Evolutionary conservation across 1,284 basidiomycete species (phyloP).

Genomic region (Leccinum angustisporum): DNA sequence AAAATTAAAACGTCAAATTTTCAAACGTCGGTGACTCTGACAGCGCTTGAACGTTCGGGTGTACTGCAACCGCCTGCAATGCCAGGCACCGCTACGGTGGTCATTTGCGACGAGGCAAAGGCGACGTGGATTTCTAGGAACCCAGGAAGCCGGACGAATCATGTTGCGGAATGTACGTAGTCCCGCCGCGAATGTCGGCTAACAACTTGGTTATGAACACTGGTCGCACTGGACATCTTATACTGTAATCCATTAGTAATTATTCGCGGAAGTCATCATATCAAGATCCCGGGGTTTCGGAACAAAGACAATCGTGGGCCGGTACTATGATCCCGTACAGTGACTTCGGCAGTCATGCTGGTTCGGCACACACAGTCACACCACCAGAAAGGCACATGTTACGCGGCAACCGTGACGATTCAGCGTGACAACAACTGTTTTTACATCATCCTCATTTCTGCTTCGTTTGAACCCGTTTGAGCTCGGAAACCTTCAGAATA

Average conservation of each 20-base stretch:
- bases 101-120: slow-evolving; percentile 19
- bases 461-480: too few relatives aligned
- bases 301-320: neutral
- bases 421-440: too few relatives aligned
- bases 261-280: neutral
- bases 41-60: neutral
- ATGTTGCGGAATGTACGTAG: slow-evolving; percentile 2
- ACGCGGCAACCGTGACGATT: too few relatives aligned
- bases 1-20: neutral
- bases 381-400: too few relatives aligned
- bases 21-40: slow-evolving; percentile 8
- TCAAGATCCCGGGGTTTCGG: neutral
- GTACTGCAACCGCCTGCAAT: slow-evolving; percentile 16
- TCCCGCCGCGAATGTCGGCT: neutral
- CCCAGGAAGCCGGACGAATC: neutral
- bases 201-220: neutral
- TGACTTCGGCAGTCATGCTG: too few relatives aligned
- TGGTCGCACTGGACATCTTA: neutral
- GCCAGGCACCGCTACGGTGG: slow-evolving; percentile 13
- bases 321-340: neutral
- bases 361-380: too few relatives aligned
- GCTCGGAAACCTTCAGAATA: too few relatives aligned
- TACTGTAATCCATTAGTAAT: neutral
- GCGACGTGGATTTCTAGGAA: slow-evolving; percentile 14
- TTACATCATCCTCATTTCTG: too few relatives aligned